Evolutionary conservation across 352 stramenopile genomes (phyloP).

Genomic region (Globisporangium splendens): DNA sequence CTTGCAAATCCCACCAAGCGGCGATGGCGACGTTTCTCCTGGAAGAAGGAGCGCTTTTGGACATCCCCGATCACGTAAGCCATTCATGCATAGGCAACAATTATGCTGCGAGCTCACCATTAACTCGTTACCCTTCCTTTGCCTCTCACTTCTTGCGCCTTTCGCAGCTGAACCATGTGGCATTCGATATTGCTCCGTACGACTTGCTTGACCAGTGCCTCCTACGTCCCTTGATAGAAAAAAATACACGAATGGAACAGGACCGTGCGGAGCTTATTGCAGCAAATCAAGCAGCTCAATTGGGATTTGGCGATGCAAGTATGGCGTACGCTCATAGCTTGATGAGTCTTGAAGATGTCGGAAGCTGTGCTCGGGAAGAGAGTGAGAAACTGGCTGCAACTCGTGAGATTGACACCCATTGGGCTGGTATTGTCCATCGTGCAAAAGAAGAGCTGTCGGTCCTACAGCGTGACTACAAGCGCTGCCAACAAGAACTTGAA

Average conservation of each 20-base stretch:
- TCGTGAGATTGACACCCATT: constrained; percentile 22
- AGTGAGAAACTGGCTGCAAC: constrained; percentile 13
- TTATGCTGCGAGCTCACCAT: background rate
- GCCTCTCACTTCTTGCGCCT: constrained; percentile 1
- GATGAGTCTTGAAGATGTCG: constrained; percentile 38
- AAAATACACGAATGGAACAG: constrained; percentile 14
- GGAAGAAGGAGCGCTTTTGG: constrained; percentile 26
- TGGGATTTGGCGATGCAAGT: constrained; percentile 15
- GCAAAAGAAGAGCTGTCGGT: constrained; percentile 15
- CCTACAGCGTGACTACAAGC: constrained; percentile 16
- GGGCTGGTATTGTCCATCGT: constrained; percentile 19
- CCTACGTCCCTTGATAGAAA: constrained; percentile 24
- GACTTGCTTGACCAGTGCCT: constrained; percentile 36
- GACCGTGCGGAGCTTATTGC: constrained; percentile 18
- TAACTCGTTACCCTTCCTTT: background rate
- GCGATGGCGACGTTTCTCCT: constrained; percentile 37
- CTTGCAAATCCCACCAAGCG: constrained; percentile 44
- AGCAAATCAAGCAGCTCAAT: constrained; percentile 12
- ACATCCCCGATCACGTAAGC: constrained; percentile 47
- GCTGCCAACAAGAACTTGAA: constrained; percentile 19
- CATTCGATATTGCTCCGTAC: constrained; percentile 53
- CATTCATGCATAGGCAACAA: too few relatives aligned
- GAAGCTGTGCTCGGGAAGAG: constrained; percentile 29
- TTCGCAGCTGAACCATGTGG: constrained; percentile 31
- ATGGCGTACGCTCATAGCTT: constrained; percentile 17